Percentiles rank a stretch among this genome's conserved stretches.
Evolutionary conservation across 1,284 basidiomycete genomes (phyloP).

Genomic region (Paramarasmius palmivorus): DNA sequence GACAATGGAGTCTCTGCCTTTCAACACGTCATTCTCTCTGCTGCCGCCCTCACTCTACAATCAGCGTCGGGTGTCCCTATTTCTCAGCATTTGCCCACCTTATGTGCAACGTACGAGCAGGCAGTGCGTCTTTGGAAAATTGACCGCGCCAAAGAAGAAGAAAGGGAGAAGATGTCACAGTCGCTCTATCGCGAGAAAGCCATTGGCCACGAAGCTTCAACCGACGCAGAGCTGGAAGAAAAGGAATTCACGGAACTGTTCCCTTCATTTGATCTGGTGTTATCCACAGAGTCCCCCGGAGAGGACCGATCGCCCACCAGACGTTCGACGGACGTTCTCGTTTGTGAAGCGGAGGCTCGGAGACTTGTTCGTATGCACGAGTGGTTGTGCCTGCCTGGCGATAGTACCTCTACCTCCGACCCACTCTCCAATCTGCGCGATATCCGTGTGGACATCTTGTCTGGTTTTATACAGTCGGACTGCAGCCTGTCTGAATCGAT

Average conservation of each 20-base stretch:
- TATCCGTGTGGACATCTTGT: slow-evolving; percentile 29
- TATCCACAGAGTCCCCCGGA: slow-evolving; percentile 19
- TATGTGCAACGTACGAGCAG: slow-evolving; percentile 70
- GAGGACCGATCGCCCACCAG: background rate
- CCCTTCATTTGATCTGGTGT: slow-evolving; percentile 75
- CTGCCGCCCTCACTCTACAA: slow-evolving; percentile 54
- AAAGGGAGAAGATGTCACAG: slow-evolving; percentile 64
- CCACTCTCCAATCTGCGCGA: slow-evolving; percentile 22
- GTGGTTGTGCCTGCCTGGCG: slow-evolving; percentile 17
- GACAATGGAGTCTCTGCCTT: slow-evolving; percentile 27
- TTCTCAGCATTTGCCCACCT: slow-evolving; percentile 25
- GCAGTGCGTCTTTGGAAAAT: slow-evolving; percentile 81
- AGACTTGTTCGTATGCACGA: slow-evolving; percentile 39
- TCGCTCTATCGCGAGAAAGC: slow-evolving; percentile 81
- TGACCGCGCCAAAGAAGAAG: slow-evolving; percentile 72
- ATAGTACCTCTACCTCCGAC: slow-evolving; percentile 25
- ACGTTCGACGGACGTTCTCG: background rate
- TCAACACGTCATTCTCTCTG: slow-evolving; percentile 46
- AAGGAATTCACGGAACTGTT: slow-evolving; percentile 83
- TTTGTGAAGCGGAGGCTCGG: slow-evolving; percentile 18
- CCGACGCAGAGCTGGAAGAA: slow-evolving; percentile 79
- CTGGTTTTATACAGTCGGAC: slow-evolving; percentile 32
- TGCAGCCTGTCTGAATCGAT: slow-evolving; percentile 40
- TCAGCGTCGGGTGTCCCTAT: slow-evolving; percentile 34
- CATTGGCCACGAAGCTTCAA: slow-evolving; percentile 56